Percentiles rank a stretch among this genome's conserved stretches.
phyloP scores from a whole-genome alignment of 495 filamentous ascomycete genomes.

The Aspergillus sparsus region DNA sequence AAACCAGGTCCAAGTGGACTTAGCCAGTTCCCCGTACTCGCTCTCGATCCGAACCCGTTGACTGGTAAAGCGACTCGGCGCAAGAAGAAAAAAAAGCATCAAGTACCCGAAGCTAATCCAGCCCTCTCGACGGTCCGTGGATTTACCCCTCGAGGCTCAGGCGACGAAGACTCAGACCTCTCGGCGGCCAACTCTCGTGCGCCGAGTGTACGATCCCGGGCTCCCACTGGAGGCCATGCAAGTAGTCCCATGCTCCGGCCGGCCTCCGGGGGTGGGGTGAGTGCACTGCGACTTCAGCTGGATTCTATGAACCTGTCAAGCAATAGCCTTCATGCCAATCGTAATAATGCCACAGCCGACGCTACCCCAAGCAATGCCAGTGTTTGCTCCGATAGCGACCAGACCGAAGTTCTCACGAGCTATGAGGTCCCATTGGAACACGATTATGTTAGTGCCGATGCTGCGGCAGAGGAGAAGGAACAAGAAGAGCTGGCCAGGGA shows the following conservation, averaged over 20 bases:
- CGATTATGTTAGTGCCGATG: constrained; percentile 80
- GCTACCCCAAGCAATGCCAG: constrained; percentile 55
- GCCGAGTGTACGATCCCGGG: constrained; percentile 34
- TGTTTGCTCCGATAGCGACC: constrained; percentile 57
- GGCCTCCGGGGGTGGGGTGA: constrained; percentile 66
- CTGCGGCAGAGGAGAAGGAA: constrained; percentile 41
- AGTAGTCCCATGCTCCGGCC: constrained; percentile 62
- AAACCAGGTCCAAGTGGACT: constrained; percentile 22
- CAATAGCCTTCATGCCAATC: constrained; percentile 26
- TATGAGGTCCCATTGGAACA: constrained; percentile 88
- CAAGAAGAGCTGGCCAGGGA: constrained; percentile 23
- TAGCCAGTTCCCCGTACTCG: constrained; percentile 27
- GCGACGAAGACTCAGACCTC: constrained; percentile 81
- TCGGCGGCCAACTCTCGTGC: constrained; percentile 54
- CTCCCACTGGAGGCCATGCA: constrained; percentile 24
- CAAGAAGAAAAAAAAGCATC: constrained; percentile 53
- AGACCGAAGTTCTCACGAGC: constrained; percentile 62
- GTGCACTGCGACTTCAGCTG: constrained; percentile 73
- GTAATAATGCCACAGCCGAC: constrained; percentile 26
- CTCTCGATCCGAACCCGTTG: constrained; percentile 30
- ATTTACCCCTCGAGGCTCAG: constrained; percentile 83
- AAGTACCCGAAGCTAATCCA: constrained; percentile 49
- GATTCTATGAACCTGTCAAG: constrained; percentile 63
- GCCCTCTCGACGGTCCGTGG: constrained; percentile 75
- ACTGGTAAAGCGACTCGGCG: constrained; percentile 38